Evolutionary conservation across 192 early-diverging fungal genomes (phyloP).

Genomic region (Chytriomyces confervae): DNA sequence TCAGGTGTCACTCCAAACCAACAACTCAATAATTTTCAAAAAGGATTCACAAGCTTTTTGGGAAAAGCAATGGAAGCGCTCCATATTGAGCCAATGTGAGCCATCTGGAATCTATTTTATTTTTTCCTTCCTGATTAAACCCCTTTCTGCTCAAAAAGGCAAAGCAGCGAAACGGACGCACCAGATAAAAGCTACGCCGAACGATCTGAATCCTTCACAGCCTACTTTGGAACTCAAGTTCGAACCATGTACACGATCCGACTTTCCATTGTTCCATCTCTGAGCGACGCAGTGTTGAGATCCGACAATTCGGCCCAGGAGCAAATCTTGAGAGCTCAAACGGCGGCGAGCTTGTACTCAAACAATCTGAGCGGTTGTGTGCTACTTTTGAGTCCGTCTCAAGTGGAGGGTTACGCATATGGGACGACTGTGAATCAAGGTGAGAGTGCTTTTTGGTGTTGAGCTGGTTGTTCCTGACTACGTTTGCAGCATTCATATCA

Average conservation of each 20-base stretch:
- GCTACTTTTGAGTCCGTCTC: slow-evolving; percentile 52
- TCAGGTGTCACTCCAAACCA: slow-evolving; percentile 4
- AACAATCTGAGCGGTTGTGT: slow-evolving; percentile 66
- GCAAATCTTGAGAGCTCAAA: slow-evolving; percentile 71
- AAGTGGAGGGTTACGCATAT: slow-evolving; percentile 62
- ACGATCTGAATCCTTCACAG: slow-evolving; percentile 75
- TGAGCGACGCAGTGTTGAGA: slow-evolving; percentile 51
- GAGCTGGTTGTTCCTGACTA: not conserved
- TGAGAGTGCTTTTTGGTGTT: slow-evolving; percentile 32
- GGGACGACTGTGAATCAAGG: slow-evolving; percentile 62
- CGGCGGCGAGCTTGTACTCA: slow-evolving; percentile 67
- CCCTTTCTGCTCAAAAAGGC: no score
- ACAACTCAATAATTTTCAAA: slow-evolving; percentile 39
- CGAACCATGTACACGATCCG: slow-evolving; percentile 74
- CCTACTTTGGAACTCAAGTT: slow-evolving; percentile 76
- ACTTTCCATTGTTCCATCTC: slow-evolving; percentile 49
- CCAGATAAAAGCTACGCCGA: not conserved
- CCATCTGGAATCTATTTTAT: slow-evolving; percentile 8
- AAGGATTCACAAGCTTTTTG: slow-evolving; percentile 38
- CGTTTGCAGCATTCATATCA: slow-evolving; percentile 57
- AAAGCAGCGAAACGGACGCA: not conserved
- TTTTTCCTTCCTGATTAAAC: no score
- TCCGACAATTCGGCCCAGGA: slow-evolving; percentile 52
- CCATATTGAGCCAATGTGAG: slow-evolving; percentile 5
- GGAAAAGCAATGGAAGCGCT: slow-evolving; percentile 60